phyloP scores from a whole-genome alignment of 495 filamentous ascomycete genomes.

The Hyaloscypha hepaticicola region DNA sequence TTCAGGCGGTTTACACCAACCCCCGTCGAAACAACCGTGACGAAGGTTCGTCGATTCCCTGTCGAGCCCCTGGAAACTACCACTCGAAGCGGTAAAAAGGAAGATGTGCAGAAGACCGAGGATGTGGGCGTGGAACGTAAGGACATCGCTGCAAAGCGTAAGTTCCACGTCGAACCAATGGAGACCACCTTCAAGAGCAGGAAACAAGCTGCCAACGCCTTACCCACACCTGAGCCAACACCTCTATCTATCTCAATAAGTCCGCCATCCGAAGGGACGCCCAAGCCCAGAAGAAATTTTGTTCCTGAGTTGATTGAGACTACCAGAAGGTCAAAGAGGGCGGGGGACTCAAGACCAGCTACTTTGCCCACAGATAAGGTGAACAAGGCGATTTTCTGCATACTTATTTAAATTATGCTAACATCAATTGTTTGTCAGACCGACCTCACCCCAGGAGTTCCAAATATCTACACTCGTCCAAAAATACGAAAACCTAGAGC shows the following conservation, averaged over 20 bases:
- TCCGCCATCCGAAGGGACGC: constrained; percentile 27
- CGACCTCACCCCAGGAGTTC: constrained; percentile 56
- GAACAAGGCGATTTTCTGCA: constrained; percentile 5
- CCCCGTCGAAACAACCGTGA: constrained; percentile 30
- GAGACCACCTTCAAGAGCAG: constrained; percentile 59
- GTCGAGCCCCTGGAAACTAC: constrained; percentile 30
- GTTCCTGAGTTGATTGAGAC: constrained; percentile 68
- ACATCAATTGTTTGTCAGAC: constrained; percentile 34
- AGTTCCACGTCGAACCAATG: constrained; percentile 58
- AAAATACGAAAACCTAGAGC: constrained; percentile 32
- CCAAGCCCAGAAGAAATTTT: constrained; percentile 48
- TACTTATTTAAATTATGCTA: neutral
- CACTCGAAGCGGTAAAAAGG: constrained; percentile 21
- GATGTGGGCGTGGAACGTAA: constrained; percentile 18
- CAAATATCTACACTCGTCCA: constrained; percentile 53
- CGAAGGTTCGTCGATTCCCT: constrained; percentile 31
- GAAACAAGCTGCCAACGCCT: constrained; percentile 40
- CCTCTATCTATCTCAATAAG: constrained; percentile 26
- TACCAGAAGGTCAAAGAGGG: constrained; percentile 55
- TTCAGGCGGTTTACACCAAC: constrained; percentile 24
- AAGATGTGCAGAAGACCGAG: constrained; percentile 6
- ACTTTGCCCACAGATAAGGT: constrained; percentile 50
- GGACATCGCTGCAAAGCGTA: constrained; percentile 35
- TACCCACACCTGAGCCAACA: constrained; percentile 52
- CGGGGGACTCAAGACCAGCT: constrained; percentile 50